These are phyloP conservation scores for Candida corydali DNA, from an alignment of 805 yeast species.

Conservation along the genomic window DNA sequence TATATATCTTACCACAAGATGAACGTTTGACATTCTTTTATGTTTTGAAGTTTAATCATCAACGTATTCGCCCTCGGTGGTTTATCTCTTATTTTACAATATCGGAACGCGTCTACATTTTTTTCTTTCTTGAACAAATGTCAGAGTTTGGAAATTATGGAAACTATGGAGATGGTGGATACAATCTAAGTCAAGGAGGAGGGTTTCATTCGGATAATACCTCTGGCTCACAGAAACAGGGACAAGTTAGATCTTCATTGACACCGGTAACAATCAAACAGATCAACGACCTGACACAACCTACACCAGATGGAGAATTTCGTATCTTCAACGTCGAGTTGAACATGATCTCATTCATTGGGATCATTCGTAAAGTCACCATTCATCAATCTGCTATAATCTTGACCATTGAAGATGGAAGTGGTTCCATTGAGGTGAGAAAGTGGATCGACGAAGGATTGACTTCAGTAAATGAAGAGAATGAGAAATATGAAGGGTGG, in stretches of 20 bases:
- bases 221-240: constrained; percentile 19
- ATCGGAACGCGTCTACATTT: neutral
- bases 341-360: constrained; percentile 61
- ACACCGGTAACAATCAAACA: constrained; percentile 75
- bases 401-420: constrained; percentile 72
- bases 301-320: constrained; percentile 66
- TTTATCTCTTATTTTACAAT: neutral
- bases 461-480: constrained; percentile 23
- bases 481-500: constrained; percentile 29
- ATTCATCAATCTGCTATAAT: constrained; percentile 54
- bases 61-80: too few species aligned
- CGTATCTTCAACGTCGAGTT: constrained; percentile 55
- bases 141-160: constrained; percentile 14
- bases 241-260: constrained; percentile 21
- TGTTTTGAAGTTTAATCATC: too few species aligned
- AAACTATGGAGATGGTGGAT: constrained; percentile 22
- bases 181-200: constrained; percentile 16
- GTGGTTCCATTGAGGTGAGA: constrained; percentile 59
- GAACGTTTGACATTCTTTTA: too few species aligned
- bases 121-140: constrained; percentile 6
- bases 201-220: constrained; percentile 18
- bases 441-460: constrained; percentile 49
- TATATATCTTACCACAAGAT: too few species aligned
- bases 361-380: constrained; percentile 62
- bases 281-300: constrained; percentile 56